Evolutionary conservation across 2,329 filamentous ascomycete genomes (phyloP), one percentile per base, ranked within the genome.

Genomic region (Zelopaecilomyces penicillatus): DNA sequence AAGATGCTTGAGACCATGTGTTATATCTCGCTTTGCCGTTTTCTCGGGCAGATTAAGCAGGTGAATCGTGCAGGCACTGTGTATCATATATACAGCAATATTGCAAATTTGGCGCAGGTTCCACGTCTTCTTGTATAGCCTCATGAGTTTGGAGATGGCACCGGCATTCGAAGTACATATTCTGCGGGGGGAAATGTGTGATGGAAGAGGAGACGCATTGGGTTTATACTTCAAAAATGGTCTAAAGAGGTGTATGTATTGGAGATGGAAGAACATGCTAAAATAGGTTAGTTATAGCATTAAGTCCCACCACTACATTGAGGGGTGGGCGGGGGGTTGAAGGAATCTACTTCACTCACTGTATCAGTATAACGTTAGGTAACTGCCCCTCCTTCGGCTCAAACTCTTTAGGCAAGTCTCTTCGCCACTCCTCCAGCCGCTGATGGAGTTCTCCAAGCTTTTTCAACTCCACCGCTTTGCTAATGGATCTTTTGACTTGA

Each of bases 251-350:
- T 97, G 90, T 48, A 97, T 95, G 60, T 94, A 95, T 39, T 96
- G 81, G 1, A 97, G 75, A 58, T 97, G 90, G 64, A 91, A 95
- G 66, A 97, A 95, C 90, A 97, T 97, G 68, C 90, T 96, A 29
- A 30, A 28, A 19, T 39, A 11, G 5, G 51, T 66, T 42, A 67
- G 54, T 33, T 1, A 19, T 44, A 19, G 28, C 7, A 39, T 32
- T 2, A 19, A 19, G 2, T 19, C 19, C 19, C 19, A 11, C 10
- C 9, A 2, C 8, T 4, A 7, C 4, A n/a, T 37, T 27, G 12
- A 10, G 29, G 4, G n/a, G 10, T 27, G 6, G 26, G 27, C 12
- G 28, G 28, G 31, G 8, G 6, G 28, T 32, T 11, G 27, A 8
- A 30, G 12, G 32, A 34, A 9, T 9, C 9, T 34, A 19, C 19